phyloP scores from a whole-genome alignment of 1,139 yeast genomes.

The Zygosaccharomyces pseudobailii region DNA sequence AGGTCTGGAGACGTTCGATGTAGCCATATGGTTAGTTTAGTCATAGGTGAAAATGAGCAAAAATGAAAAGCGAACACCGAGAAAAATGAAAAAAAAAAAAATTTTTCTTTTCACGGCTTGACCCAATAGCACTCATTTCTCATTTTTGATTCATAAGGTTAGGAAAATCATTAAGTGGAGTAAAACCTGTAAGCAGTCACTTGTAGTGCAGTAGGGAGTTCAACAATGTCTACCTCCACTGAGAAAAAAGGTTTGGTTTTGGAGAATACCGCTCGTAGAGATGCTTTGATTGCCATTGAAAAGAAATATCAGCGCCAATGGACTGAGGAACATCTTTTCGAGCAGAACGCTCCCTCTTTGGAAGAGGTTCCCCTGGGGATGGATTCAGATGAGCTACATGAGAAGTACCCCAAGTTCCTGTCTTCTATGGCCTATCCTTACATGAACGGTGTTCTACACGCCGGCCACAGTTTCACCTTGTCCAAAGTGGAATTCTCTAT shows the following conservation, averaged over 20 bases:
- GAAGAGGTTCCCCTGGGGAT: conserved; percentile 59
- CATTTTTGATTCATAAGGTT: no score
- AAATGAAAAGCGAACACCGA: background rate
- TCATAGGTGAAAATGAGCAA: background rate
- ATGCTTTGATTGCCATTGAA: conserved; percentile 83
- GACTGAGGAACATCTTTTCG: conserved; percentile 81
- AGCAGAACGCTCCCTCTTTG: conserved; percentile 77
- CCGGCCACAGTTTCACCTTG: conserved; percentile 94
- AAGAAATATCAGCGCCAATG: conserved; percentile 83
- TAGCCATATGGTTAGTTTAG: no score
- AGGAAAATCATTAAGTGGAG: no score
- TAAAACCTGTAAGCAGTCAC: no score
- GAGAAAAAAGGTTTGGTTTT: conserved; percentile 33
- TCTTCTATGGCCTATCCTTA: conserved; percentile 98
- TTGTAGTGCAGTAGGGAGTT: background rate
- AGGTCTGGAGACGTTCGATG: no score
- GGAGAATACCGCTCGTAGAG: conserved; percentile 79
- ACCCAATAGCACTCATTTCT: no score
- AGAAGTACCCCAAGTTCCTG: conserved; percentile 79
- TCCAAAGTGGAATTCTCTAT: conserved; percentile 92
- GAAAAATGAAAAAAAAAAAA: background rate
- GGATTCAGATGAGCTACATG: conserved; percentile 62
- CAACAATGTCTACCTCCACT: conserved; percentile 20
- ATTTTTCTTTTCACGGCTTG: background rate
- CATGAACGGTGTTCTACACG: conserved; percentile 98